phyloP scores from a whole-genome alignment of 75 land plant species.

The Isoetes taiwanensis region DNA sequence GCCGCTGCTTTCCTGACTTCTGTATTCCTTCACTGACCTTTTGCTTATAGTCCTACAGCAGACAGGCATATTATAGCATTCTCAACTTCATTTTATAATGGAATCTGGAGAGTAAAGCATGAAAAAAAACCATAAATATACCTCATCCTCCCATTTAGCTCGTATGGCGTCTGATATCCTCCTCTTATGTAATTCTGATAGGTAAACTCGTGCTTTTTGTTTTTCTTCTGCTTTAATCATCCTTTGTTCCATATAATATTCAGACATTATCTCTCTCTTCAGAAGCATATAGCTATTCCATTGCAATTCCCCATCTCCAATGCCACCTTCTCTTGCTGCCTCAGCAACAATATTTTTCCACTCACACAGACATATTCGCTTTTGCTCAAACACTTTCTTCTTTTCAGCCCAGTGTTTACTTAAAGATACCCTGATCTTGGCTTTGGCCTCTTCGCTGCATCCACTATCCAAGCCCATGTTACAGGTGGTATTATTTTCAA shows the following conservation, averaged over 20 bases:
- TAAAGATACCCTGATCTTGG: constrained; percentile 34
- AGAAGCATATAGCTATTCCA: constrained; percentile 62
- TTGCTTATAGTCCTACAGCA: constrained; percentile 47
- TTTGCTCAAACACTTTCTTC: constrained; percentile 15
- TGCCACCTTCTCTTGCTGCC: constrained; percentile 55
- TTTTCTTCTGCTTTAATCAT: not conserved
- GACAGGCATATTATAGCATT: not conserved
- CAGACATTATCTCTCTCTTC: constrained; percentile 4
- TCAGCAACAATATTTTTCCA: constrained; percentile 58
- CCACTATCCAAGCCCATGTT: constrained; percentile 20
- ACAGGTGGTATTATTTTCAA: too few relatives aligned
- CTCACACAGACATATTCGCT: constrained; percentile 20
- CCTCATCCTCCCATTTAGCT: constrained; percentile 91
- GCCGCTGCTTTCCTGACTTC: constrained; percentile 24
- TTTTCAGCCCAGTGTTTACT: constrained; percentile 35
- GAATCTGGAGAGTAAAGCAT: not conserved
- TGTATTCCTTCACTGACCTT: constrained; percentile 27
- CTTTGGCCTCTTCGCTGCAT: constrained; percentile 50
- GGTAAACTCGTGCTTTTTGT: constrained; percentile 25
- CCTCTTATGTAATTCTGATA: constrained; percentile 48
- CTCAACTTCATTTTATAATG: not conserved
- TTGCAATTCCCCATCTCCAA: constrained; percentile 40
- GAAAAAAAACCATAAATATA: constrained; percentile 14
- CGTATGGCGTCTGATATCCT: constrained; percentile 66
- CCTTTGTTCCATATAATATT: not conserved